These are phyloP conservation scores for Candida piceae DNA, from an alignment of 805 yeast species.

Conservation along the genomic window DNA sequence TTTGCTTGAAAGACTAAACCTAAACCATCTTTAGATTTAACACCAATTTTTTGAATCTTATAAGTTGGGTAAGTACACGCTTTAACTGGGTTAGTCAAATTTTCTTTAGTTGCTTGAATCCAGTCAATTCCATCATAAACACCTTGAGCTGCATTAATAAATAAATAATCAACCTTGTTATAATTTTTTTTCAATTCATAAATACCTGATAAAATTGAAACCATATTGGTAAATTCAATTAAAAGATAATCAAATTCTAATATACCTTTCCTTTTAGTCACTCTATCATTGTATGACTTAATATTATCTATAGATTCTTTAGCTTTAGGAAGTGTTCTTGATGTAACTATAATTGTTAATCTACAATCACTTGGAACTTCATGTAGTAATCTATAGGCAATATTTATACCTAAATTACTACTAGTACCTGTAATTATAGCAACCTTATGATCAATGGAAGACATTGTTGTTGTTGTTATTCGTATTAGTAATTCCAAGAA, in stretches of 20 bases:
- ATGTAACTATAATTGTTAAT: conserved; percentile 80
- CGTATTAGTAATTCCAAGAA: too few relatives aligned
- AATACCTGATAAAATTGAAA: conserved; percentile 70
- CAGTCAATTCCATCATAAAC: conserved; percentile 85
- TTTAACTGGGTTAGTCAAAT: conserved; percentile 59
- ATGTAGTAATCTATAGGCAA: conserved; percentile 74
- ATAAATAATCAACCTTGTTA: conserved; percentile 66
- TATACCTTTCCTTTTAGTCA: conserved; percentile 41
- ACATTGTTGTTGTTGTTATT: background rate
- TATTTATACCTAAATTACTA: conserved; percentile 78
- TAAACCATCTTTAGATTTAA: conserved; percentile 68
- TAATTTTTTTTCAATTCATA: conserved; percentile 65
- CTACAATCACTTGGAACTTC: conserved; percentile 47
- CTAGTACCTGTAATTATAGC: conserved; percentile 35
- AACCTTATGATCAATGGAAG: conserved; percentile 12
- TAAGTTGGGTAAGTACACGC: conserved; percentile 88
- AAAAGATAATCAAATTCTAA: conserved; percentile 84
- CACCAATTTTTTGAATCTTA: conserved; percentile 77
- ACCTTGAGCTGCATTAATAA: conserved; percentile 88
- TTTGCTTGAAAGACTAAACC: conserved; percentile 92
- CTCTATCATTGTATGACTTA: conserved; percentile 35
- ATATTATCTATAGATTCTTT: conserved; percentile 65
- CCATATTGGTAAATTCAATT: conserved; percentile 89
- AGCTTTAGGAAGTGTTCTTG: conserved; percentile 82
- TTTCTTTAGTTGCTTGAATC: conserved; percentile 68